Base-by-base conservation (phyloP, 192 early-diverging fungal species). In the Coemansia sp. region DNA sequence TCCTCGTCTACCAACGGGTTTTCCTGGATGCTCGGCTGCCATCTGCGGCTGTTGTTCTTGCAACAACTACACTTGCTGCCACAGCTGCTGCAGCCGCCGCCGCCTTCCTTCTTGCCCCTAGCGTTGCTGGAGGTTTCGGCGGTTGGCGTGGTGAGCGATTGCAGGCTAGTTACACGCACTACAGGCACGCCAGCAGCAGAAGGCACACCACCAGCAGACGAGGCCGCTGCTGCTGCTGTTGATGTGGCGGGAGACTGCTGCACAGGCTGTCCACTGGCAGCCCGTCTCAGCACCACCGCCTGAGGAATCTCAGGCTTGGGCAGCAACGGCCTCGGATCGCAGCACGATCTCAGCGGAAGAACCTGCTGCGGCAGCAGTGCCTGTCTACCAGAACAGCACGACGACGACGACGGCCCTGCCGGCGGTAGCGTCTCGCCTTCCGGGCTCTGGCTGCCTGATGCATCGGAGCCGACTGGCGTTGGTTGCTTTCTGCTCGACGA, bases 1-100 rank as follows among this genome's bases (percentile, higher is more conserved):
- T 88, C 85, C 0, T 63, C 69, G 62, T 85, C 80, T 15, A 86
- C 60, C 40, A 55, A 46, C 4, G 78, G 70, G 55, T 62, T 69
- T 0, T 63, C 37, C 0, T 74, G 63, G 49, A 66, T 65, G 21
- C 67, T 66, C 2, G 74, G 78, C 73, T 58, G 63, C 78, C 78
- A 81, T 22, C 19, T 47, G 0, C 63, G 59, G 57, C 39, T 59
- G 45, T 61, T 63, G 40, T 65, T 68, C 36, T 65, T 64, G 22
- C 66, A 45, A 60, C 76, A 69, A 39, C 71, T 60, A 21, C 76
- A 78, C 37, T 21, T 58, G 13, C 41, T 51, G 36, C 64, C 48
- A 26, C 61, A 52, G 16, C 13, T 22, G 16, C 65, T 22, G 43
- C 57, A 49, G 21, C 66, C 57, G 36, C 8, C 40, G 7, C 45